Conservation (phyloP, 2,329 filamentous ascomycete species). For the Alternaria sp. region DNA sequence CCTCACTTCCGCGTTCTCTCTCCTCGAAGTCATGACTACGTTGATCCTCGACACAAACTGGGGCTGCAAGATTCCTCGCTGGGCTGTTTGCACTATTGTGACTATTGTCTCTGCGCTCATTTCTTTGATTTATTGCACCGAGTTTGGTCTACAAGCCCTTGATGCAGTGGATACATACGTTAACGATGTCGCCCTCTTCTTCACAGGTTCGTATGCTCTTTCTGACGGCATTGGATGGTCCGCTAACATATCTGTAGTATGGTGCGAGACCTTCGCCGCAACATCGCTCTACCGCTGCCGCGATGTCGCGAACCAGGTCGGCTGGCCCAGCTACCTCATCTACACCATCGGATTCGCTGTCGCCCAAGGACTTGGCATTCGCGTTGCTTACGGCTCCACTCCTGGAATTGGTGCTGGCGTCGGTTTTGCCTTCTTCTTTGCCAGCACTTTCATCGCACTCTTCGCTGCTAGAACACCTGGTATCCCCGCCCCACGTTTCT, state of each 20-base stretch:
- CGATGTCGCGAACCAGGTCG: conserved; percentile 54
- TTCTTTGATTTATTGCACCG: conserved; percentile 63
- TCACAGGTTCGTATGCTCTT: too few relatives aligned
- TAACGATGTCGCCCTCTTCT: conserved; percentile 54
- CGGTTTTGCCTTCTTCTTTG: conserved; percentile 60
- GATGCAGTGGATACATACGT: conserved; percentile 63
- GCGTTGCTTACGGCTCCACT: conserved; percentile 31
- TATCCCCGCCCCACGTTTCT: conserved; percentile 51
- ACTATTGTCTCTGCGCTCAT: conserved; percentile 49
- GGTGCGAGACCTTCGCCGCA: conserved; percentile 58
- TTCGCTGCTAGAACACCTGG: conserved; percentile 54
- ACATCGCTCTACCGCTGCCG: conserved; percentile 61
- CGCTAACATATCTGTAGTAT: conserved; percentile 49
- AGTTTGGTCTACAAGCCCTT: conserved; percentile 63
- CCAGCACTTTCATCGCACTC: conserved; percentile 47
- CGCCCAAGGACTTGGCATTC: conserved; percentile 59
- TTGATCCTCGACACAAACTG: conserved; percentile 58
- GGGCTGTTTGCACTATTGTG: conserved; percentile 4
- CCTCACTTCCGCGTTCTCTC: conserved; percentile 63
- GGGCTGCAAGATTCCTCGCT: conserved; percentile 46
- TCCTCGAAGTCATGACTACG: conserved; percentile 63
- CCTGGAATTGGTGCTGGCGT: conserved; percentile 56
- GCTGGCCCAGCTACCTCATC: conserved; percentile 51
- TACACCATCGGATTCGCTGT: conserved; percentile 61
- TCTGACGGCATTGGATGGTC: conserved; percentile 10